Evolutionary conservation across 352 stramenopile genomes (phyloP).

Genomic region (Globisporangium viniferum): DNA sequence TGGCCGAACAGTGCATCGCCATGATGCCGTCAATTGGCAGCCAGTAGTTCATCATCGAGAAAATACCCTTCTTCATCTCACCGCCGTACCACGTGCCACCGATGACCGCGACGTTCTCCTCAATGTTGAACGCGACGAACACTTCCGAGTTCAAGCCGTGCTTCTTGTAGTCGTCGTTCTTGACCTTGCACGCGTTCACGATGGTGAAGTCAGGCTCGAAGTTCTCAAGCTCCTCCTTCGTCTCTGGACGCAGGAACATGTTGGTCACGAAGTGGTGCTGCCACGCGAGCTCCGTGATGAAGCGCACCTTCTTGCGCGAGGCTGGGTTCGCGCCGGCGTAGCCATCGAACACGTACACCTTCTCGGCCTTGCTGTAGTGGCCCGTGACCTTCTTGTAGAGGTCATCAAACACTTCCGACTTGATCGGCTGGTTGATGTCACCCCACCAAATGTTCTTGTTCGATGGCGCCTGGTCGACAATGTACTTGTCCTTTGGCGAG

Average conservation of each 20-base stretch:
- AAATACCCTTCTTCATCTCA: background rate
- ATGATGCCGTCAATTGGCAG: conserved; percentile 94
- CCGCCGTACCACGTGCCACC: background rate
- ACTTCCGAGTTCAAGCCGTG: conserved; percentile 95
- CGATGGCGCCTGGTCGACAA: conserved; percentile 91
- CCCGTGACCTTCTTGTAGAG: conserved; percentile 93
- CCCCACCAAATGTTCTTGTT: conserved; percentile 97
- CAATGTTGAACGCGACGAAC: conserved; percentile 33
- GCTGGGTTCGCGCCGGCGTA: conserved; percentile 93
- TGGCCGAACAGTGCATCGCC: conserved; percentile 98
- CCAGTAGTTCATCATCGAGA: conserved; percentile 97
- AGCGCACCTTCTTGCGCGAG: conserved; percentile 94
- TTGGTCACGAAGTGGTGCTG: conserved; percentile 98
- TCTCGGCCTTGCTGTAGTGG: conserved; percentile 92
- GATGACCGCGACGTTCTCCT: background rate
- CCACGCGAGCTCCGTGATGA: conserved; percentile 97
- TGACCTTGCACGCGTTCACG: conserved; percentile 96
- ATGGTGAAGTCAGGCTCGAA: conserved; percentile 98
- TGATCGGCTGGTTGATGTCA: conserved; percentile 95
- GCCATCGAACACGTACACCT: conserved; percentile 96
- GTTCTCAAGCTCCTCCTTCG: conserved; percentile 82
- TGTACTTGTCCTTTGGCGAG: conserved; percentile 98
- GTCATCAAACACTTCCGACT: conserved; percentile 93
- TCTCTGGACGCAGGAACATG: conserved; percentile 92
- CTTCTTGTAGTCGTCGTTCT: conserved; percentile 93